Evolutionary conservation across 768 basidiomycete species (phyloP).

Genomic region (Xanthoconium stramineum): DNA sequence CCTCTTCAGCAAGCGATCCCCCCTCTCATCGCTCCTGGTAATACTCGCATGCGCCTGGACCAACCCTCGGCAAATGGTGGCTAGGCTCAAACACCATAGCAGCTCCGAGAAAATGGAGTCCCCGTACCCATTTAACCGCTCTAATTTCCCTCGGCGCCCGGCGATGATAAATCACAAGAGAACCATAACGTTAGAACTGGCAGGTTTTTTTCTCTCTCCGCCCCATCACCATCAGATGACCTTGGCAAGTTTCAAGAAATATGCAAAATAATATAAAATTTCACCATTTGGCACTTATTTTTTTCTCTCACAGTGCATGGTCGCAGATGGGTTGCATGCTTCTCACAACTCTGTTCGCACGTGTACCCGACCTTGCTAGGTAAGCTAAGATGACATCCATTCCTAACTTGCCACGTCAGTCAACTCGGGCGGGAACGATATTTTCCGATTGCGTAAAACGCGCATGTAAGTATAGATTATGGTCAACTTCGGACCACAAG

Average conservation of each 20-base stretch:
- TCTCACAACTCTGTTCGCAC: conserved; percentile 4
- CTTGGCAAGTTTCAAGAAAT: conserved; percentile 7
- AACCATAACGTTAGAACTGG: neutral
- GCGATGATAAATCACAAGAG: neutral
- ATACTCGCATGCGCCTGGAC: neutral
- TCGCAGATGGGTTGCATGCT: neutral
- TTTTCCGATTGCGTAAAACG: conserved; percentile 1
- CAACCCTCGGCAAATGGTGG: neutral
- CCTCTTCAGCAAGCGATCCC: neutral
- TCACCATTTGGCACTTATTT: neutral
- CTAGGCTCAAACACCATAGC: neutral
- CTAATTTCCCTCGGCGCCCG: neutral
- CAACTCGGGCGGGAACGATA: conserved; percentile 1
- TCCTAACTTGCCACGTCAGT: neutral
- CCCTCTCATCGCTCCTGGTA: no score
- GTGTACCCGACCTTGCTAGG: neutral
- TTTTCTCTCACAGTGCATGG: neutral
- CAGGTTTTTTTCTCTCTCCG: conserved; percentile 4
- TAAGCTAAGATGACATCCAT: neutral
- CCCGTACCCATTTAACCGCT: neutral
- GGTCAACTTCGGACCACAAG: neutral
- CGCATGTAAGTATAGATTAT: neutral
- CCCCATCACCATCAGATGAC: conserved; percentile 7
- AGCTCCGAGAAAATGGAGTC: neutral
- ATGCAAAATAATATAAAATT: neutral